Evolutionary conservation across 306 rosid genomes (phyloP).

Genomic region (Sechiopsis laciniata): DNA sequence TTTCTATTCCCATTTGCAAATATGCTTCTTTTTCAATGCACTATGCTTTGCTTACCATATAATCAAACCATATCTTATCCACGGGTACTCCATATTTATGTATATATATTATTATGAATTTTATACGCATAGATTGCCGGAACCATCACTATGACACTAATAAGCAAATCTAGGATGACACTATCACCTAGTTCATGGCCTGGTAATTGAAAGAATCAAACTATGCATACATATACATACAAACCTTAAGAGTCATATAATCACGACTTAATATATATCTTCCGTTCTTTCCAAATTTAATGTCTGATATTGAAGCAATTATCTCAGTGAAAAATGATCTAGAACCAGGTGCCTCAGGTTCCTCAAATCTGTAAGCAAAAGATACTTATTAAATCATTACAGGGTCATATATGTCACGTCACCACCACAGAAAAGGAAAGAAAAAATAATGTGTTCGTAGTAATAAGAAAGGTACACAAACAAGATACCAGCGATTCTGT

Average conservation of each 20-base stretch:
- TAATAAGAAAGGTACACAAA: background rate
- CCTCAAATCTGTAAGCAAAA: conserved; percentile 74
- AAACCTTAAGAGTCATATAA: conserved; percentile 97
- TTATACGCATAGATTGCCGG: background rate
- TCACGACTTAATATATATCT: conserved; percentile 95
- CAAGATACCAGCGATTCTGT: background rate
- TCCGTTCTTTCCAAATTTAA: conserved; percentile 89
- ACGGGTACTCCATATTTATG: background rate
- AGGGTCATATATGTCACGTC: background rate
- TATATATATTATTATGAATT: background rate
- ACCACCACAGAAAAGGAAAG: background rate
- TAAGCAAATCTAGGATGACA: background rate
- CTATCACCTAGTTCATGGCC: conserved; percentile 5
- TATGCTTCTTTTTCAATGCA: too few species aligned
- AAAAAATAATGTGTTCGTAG: background rate
- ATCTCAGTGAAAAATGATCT: conserved; percentile 95
- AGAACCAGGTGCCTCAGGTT: conserved; percentile 90
- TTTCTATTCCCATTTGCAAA: background rate
- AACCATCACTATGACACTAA: background rate
- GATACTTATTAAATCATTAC: background rate
- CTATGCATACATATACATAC: conserved; percentile 22
- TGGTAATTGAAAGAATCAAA: conserved; percentile 17
- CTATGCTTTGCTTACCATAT: background rate
- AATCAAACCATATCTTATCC: background rate
- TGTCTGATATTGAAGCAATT: conserved; percentile 94